phyloP scores from a whole-genome alignment of 257 asterid species.

The Solanum lycopersicoides region DNA sequence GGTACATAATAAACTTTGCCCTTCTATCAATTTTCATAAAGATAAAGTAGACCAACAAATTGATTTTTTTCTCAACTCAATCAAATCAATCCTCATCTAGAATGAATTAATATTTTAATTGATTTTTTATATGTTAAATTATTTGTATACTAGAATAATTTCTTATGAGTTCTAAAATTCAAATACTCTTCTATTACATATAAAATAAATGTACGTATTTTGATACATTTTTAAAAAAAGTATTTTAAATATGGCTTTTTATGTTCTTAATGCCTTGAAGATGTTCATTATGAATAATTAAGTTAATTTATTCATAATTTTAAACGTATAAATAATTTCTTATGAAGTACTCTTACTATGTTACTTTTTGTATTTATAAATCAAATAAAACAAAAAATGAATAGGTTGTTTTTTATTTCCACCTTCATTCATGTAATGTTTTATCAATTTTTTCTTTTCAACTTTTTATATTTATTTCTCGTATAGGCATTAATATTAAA shows the following conservation, averaged over 20 bases:
- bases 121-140: not conserved
- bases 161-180: not conserved
- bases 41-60: not conserved
- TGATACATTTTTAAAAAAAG: not conserved
- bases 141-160: not conserved
- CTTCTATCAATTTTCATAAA: not conserved
- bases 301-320: not conserved
- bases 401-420: not conserved
- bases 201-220: not conserved
- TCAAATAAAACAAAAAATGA: not conserved
- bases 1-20: too few species aligned
- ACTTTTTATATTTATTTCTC: not conserved
- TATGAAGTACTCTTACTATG: not conserved
- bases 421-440: not conserved
- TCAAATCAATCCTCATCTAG: not conserved
- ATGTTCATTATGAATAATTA: not conserved
- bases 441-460: fast-evolving
- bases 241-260: not conserved
- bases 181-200: not conserved
- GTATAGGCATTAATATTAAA: not conserved
- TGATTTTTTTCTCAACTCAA: not conserved
- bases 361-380: not conserved
- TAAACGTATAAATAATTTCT: not conserved
- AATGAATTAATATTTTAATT: not conserved
- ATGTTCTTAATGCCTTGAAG: not conserved